Conservation (phyloP, 805 yeast genomes). For the Lachancea sp. region DNA sequence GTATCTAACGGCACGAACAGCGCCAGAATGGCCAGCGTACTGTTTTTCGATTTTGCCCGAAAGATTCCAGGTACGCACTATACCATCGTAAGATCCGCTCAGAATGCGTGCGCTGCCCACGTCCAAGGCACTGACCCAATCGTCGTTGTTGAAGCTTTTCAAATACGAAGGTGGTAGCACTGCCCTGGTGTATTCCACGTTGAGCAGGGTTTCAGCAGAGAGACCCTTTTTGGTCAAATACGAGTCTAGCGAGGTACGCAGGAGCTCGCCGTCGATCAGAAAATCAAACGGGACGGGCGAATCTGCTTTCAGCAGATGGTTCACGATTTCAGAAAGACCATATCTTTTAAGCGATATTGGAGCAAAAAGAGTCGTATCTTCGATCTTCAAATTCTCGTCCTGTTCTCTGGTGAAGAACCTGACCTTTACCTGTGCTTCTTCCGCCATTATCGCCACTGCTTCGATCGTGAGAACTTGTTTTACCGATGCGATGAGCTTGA, state of each 20-base stretch:
- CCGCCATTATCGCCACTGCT: conserved; percentile 17
- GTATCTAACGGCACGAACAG: conserved; percentile 80
- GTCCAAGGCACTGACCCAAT: conserved; percentile 80
- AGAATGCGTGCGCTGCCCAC: conserved; percentile 44
- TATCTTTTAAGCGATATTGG: conserved; percentile 82
- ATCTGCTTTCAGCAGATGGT: conserved; percentile 63
- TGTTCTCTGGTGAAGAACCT: conserved; percentile 82
- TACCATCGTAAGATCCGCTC: conserved; percentile 91
- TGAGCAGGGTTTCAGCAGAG: conserved; percentile 72
- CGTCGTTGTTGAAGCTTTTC: conserved; percentile 85
- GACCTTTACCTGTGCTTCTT: conserved; percentile 66
- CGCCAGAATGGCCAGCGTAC: conserved; percentile 80
- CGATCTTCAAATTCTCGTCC: conserved; percentile 62
- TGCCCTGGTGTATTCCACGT: conserved; percentile 85
- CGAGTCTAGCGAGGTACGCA: conserved; percentile 73
- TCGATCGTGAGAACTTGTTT: background rate
- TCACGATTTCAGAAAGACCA: conserved; percentile 92
- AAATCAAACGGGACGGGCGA: conserved; percentile 87
- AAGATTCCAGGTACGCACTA: conserved; percentile 81
- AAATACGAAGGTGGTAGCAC: conserved; percentile 90
- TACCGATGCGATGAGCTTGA: conserved; percentile 6
- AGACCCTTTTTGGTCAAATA: conserved; percentile 72
- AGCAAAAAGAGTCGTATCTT: conserved; percentile 78
- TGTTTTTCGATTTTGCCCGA: conserved; percentile 77
- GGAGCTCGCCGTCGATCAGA: conserved; percentile 73